A percentile compares a stretch with the other conserved stretches of the same genome.
Evolutionary conservation across 331 rosid species (phyloP).

Genomic region (Malus hybrid): DNA sequence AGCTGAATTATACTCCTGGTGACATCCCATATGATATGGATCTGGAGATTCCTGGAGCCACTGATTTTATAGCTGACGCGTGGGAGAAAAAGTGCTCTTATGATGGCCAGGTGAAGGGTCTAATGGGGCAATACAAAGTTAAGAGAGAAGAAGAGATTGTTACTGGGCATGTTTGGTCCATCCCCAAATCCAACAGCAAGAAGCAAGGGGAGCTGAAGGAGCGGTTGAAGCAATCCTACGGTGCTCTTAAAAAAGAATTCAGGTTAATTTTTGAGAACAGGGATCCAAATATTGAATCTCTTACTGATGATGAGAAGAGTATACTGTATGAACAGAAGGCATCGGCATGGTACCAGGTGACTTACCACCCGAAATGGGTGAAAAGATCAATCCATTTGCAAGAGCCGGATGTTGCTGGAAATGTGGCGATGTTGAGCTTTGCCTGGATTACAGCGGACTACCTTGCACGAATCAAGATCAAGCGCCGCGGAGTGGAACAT

Average conservation of each 20-base stretch:
- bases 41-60: constrained; percentile 49
- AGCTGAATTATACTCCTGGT: constrained; percentile 14
- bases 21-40: constrained; percentile 55
- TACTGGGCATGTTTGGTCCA: constrained; percentile 90
- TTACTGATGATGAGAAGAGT: constrained; percentile 57
- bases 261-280: constrained; percentile 57
- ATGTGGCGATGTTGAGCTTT: constrained; percentile 58
- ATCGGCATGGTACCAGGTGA: constrained; percentile 83
- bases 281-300: constrained; percentile 34
- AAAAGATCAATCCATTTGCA: constrained; percentile 34
- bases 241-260: constrained; percentile 64
- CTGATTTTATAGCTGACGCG: constrained; percentile 52
- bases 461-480: constrained; percentile 74
- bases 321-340: constrained; percentile 65
- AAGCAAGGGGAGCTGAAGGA: constrained; percentile 91
- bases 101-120: constrained; percentile 60
- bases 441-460: constrained; percentile 83
- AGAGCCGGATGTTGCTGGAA: constrained; percentile 23
- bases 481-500: constrained; percentile 12
- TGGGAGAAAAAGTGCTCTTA: constrained; percentile 68
- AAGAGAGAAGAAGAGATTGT: constrained; percentile 81
- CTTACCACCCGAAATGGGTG: constrained; percentile 79
- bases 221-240: constrained; percentile 78
- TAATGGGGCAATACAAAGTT: constrained; percentile 72
- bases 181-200: constrained; percentile 73